Evolutionary conservation across 257 asterid species (phyloP), one percentile per base, ranked within the genome.

Genomic region (Ocimum tenuiflorum): DNA sequence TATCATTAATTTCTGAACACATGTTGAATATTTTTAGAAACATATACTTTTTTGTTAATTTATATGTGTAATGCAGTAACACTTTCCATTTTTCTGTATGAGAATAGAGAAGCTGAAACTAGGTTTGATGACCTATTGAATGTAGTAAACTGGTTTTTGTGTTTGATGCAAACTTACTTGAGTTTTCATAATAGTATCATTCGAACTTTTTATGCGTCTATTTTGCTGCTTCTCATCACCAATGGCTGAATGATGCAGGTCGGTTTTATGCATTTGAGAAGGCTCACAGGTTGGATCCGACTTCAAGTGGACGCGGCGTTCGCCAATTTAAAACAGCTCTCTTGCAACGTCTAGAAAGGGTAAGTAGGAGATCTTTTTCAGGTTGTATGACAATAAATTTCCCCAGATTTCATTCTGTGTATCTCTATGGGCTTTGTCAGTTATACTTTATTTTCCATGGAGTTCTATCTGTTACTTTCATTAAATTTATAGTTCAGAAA

Each of bases 281-380:
- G 78, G 97, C 97, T 65, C 97, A 90, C 75, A 85, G 88, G 68
- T 67, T 90, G 84, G 97, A 90, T 72, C 97, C 97, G 47, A 90
- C 85, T 65, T 90, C 97, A 8, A 90, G 96, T 69, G 97, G 97
- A 53, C 96, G 97, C 67, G 97, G 97, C 63, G 97, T 90, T 68
- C 90, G 97, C 18, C 97, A 90, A 72, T 90, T 90, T 74, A 90
- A 90, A 80, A 90, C 97, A 39, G 94, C 97, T 70, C 96, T 90
- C 67, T 65, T 90, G 81, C 96, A 90, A 70, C 92, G 95, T 17
- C 91, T 90, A 64, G 97, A 90, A 80, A 82, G 92, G 84, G 97
- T 90, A 79, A 82, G 69, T 58, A 15, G 8, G 15, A 29, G 1
- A 42, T 47, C 27, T 3, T 65, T 54, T 49, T 48, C 46, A 48